Evolutionary conservation across 2,329 filamentous ascomycete genomes (phyloP), one percentile per base, ranked within the genome.

Genomic region (Sphaerulina vaccinii): DNA sequence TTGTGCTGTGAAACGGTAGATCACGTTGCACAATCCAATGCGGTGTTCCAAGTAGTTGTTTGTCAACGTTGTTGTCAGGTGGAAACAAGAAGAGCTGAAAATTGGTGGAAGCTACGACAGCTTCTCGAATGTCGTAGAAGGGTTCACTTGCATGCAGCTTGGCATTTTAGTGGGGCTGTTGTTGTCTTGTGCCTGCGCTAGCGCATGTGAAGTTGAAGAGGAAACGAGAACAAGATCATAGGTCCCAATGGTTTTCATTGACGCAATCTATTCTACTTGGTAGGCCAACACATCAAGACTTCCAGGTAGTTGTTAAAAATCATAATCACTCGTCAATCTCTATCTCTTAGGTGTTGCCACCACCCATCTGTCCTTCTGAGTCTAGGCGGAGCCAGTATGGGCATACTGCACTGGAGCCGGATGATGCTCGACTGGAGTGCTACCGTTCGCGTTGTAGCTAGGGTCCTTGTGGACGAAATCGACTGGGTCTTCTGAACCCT

Each of bases 401-500:
- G 55, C 55, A 39, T 56, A 50, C 35, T 59, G 49, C n/a, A 57
- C 46, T 15, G 51, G 44, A 22, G 41, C 55, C 10, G 42, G 24
- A 37, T 56, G 52, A 21, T 56, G 49, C 44, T 60, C 57, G 19
- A 45, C 29, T n/a, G 38, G 38, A 13, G 46, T 39, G 15, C 42
- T 15, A 36, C 42, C 49, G 49, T 38, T 41, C 11, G 43, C 23
- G 18, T 3, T 16, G 9, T 39, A 18, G 13, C 6, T 23, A 9
- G 50, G 33, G 23, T 40, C 36, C 54, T 53, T 52, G 19, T 45
- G 41, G 15, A 48, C 24, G 16, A 51, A 32, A 23, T 42, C 41
- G 38, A 45, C 41, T 37, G 43, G 23, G 23, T 51, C 46, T 24
- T 56, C 53, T 19, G 61, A 52, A 37, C 51, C 58, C 23, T 65